Conservation (phyloP, 2,329 filamentous ascomycete genomes). For the Microdochium nivale region DNA sequence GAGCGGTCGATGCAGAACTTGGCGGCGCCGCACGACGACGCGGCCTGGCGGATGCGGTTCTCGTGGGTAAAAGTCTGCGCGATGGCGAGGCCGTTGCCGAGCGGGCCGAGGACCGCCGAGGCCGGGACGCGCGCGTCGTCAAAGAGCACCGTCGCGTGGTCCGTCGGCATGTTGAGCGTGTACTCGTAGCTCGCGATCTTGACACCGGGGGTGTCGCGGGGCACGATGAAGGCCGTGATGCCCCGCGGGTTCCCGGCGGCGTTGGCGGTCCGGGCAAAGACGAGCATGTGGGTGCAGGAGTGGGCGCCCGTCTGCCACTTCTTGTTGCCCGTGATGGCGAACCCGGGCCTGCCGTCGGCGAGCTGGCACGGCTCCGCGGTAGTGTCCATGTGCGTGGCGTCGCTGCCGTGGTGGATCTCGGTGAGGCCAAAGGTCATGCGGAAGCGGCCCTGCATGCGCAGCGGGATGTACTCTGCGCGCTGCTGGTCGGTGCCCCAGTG, state of each 20-base stretch:
- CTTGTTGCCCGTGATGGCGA: constrained; percentile 48
- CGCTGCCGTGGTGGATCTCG: constrained; percentile 52
- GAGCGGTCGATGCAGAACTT: constrained; percentile 50
- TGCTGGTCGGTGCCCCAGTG: constrained; percentile 49
- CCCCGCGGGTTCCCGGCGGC: constrained; percentile 42
- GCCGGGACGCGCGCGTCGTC: constrained; percentile 47
- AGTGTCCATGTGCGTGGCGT: constrained; percentile 55
- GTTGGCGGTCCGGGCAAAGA: constrained; percentile 51
- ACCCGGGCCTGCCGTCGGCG: constrained; percentile 33
- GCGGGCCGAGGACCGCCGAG: constrained; percentile 39
- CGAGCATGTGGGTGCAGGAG: constrained; percentile 49
- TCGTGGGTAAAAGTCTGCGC: constrained; percentile 60
- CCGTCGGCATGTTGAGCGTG: constrained; percentile 60
- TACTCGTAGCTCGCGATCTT: constrained; percentile 51
- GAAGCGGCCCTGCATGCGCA: constrained; percentile 42
- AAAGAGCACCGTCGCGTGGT: constrained; percentile 52
- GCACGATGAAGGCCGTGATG: constrained; percentile 54
- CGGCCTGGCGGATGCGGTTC: constrained; percentile 57
- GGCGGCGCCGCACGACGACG: constrained; percentile 49
- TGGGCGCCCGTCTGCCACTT: constrained; percentile 61
- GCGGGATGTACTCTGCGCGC: constrained; percentile 42
- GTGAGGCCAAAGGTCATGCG: constrained; percentile 53
- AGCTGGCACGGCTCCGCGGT: constrained; percentile 32
- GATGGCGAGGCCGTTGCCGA: constrained; percentile 47
- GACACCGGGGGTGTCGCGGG: constrained; percentile 40